Evolutionary conservation across 371 early-diverging fungal genomes (phyloP).

Genomic region (Mucor mucedo): DNA sequence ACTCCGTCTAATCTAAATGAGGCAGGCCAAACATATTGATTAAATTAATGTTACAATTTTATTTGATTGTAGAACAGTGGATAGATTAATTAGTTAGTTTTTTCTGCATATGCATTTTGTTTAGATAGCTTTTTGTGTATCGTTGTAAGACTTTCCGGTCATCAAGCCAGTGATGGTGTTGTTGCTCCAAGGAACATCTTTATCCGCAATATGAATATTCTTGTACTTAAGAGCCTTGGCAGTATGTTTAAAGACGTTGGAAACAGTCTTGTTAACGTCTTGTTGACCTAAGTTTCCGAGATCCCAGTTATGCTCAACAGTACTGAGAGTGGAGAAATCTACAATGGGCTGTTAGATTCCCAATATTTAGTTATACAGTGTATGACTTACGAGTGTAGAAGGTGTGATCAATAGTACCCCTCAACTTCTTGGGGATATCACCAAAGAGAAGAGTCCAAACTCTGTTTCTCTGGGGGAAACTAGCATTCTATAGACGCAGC

Average conservation of each 20-base stretch:
- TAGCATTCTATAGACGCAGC: not conserved
- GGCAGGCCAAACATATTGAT: too few relatives aligned
- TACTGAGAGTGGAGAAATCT: slow-evolving; percentile 59
- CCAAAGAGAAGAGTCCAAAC: slow-evolving; percentile 42
- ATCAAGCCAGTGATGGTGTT: slow-evolving; percentile 38
- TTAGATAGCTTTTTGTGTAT: slow-evolving; percentile 17
- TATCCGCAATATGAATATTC: slow-evolving; percentile 35
- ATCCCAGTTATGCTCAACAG: slow-evolving; percentile 64
- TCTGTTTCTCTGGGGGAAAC: slow-evolving; percentile 31
- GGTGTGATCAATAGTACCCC: slow-evolving; percentile 55
- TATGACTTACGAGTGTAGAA: slow-evolving; percentile 49
- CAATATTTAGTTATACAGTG: not conserved
- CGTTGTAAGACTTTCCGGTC: slow-evolving; percentile 37
- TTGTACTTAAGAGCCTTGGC: slow-evolving; percentile 37
- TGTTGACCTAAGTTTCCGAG: slow-evolving; percentile 64
- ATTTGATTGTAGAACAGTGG: too few relatives aligned
- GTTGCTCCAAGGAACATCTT: slow-evolving; percentile 26
- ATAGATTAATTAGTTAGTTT: too few relatives aligned
- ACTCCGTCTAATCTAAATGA: too few relatives aligned
- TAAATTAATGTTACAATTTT: too few relatives aligned
- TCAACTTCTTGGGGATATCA: slow-evolving; percentile 29
- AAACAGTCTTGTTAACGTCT: slow-evolving; percentile 44
- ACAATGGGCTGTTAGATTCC: not conserved
- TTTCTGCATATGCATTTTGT: not conserved
- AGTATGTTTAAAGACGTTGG: slow-evolving; percentile 45